Conservation (phyloP, 1,284 basidiomycete species). For the Apiotrichum mycotoxinovorans region DNA sequence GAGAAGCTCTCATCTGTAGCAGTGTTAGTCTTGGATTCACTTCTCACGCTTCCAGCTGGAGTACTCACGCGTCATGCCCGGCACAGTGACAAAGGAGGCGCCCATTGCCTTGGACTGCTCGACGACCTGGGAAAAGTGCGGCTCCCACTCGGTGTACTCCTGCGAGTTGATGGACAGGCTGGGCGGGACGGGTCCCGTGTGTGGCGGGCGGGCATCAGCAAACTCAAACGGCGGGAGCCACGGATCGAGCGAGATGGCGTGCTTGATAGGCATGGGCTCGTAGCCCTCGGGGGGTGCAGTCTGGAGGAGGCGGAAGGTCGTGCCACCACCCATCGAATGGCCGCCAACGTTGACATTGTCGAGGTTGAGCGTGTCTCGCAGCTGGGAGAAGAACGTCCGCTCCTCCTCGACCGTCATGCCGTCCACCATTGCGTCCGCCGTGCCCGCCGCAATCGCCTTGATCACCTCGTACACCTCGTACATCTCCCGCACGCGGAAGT, state of each 20-base stretch:
- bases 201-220: neutral
- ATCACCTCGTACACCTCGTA: slow-evolving; percentile 57
- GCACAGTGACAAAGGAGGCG: slow-evolving; percentile 34
- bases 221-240: slow-evolving; percentile 65
- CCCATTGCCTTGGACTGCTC: slow-evolving; percentile 52
- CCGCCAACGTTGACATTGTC: slow-evolving; percentile 59
- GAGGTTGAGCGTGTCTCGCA: slow-evolving; percentile 51
- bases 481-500: slow-evolving; percentile 63
- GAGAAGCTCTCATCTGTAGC: slow-evolving; percentile 43
- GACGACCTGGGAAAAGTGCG: slow-evolving; percentile 61
- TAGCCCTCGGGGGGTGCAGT: slow-evolving; percentile 22
- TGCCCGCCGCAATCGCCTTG: slow-evolving; percentile 22
- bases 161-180: slow-evolving; percentile 67
- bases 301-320: slow-evolving; percentile 46
- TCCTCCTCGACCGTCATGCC: slow-evolving; percentile 3
- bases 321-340: slow-evolving; percentile 75
- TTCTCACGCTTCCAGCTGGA: too few relatives aligned
- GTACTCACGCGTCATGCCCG: slow-evolving; percentile 40
- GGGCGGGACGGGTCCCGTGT: slow-evolving; percentile 40
- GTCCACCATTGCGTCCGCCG: slow-evolving; percentile 3
- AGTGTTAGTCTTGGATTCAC: neutral
- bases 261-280: slow-evolving; percentile 56
- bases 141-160: slow-evolving; percentile 62
- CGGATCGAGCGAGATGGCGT: slow-evolving; percentile 60
- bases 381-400: slow-evolving; percentile 45